Conservation (phyloP, 1,284 basidiomycete genomes). For the Pseudozyma sp. region DNA sequence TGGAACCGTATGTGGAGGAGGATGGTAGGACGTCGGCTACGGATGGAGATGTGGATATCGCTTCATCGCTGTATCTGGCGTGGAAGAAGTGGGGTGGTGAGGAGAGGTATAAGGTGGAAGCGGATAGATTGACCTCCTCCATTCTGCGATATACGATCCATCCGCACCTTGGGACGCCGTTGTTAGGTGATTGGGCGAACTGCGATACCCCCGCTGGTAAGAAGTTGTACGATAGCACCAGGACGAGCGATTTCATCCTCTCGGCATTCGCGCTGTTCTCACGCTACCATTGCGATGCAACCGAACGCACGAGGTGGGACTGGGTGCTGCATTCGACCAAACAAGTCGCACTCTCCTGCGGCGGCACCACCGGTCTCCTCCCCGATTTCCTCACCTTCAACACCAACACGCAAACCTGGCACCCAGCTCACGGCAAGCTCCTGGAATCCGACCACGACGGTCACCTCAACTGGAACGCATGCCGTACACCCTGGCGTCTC, state of each 20-base stretch:
- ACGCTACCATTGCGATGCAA: slow-evolving; percentile 32
- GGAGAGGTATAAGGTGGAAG: slow-evolving; percentile 45
- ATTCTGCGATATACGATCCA: slow-evolving; percentile 53
- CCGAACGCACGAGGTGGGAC: slow-evolving; percentile 44
- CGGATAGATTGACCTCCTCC: slow-evolving; percentile 30
- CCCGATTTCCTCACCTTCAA: slow-evolving; percentile 58
- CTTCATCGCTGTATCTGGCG: slow-evolving; percentile 56
- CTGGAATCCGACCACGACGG: slow-evolving; percentile 60
- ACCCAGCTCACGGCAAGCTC: slow-evolving; percentile 42
- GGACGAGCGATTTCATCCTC: slow-evolving; percentile 60
- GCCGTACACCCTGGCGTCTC: slow-evolving; percentile 62
- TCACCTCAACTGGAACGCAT: slow-evolving; percentile 62
- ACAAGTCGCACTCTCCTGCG: slow-evolving; percentile 30
- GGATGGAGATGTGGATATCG: slow-evolving; percentile 65
- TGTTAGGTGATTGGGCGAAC: slow-evolving; percentile 64
- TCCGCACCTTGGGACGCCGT: slow-evolving; percentile 46
- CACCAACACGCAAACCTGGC: slow-evolving; percentile 22
- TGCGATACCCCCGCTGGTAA: slow-evolving; percentile 29
- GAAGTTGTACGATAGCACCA: slow-evolving; percentile 53
- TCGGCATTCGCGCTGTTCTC: slow-evolving; percentile 56
- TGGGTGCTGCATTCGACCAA: slow-evolving; percentile 53
- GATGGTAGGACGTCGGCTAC: slow-evolving; percentile 58
- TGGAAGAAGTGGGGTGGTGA: slow-evolving; percentile 29
- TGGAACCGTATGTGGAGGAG: slow-evolving; percentile 46
- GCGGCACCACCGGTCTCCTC: slow-evolving; percentile 37